These are phyloP conservation scores for Pascua sp. DNA, from an alignment of 1,284 basidiomycete species.

Conservation along the genomic window DNA sequence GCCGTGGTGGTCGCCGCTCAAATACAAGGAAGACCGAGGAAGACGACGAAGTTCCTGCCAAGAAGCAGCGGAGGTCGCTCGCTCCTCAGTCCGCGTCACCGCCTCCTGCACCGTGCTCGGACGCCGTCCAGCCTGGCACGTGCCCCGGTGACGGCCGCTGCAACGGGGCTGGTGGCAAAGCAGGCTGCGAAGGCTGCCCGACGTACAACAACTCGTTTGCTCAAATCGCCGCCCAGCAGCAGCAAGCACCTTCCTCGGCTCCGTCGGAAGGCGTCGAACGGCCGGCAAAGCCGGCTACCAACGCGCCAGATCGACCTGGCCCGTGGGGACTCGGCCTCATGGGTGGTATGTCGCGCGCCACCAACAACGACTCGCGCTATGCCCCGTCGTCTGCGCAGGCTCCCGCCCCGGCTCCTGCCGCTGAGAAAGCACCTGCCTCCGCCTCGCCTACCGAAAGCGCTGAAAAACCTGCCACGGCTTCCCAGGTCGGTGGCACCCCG, in stretches of 20 bases:
- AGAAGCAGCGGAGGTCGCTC: constrained; percentile 21
- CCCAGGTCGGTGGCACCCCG: constrained; percentile 7
- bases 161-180: constrained; percentile 88
- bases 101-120: constrained; percentile 24
- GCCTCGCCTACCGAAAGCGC: not conserved
- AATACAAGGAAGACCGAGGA: constrained; percentile 11
- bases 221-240: not conserved
- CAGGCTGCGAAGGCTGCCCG: constrained; percentile 86
- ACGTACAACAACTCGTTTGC: constrained; percentile 76
- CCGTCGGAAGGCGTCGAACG: constrained; percentile 44
- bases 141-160: constrained; percentile 94
- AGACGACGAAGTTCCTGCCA: constrained; percentile 6
- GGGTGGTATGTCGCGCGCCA: not conserved
- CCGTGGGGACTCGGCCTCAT: constrained; percentile 23
- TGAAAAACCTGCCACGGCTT: not conserved
- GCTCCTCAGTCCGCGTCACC: constrained; percentile 21
- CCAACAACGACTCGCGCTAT: constrained; percentile 4
- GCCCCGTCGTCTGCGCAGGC: not conserved
- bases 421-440: not conserved
- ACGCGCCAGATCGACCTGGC: constrained; percentile 11
- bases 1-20: constrained; percentile 9
- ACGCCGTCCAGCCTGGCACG: constrained; percentile 57
- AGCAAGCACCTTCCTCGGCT: constrained; percentile 2
- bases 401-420: not conserved
- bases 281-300: constrained; percentile 16